A percentile compares a stretch with the other conserved stretches of the same genome.
Evolutionary conservation across 192 early-diverging fungal species (phyloP).

Genomic region (Coemansia sp.): DNA sequence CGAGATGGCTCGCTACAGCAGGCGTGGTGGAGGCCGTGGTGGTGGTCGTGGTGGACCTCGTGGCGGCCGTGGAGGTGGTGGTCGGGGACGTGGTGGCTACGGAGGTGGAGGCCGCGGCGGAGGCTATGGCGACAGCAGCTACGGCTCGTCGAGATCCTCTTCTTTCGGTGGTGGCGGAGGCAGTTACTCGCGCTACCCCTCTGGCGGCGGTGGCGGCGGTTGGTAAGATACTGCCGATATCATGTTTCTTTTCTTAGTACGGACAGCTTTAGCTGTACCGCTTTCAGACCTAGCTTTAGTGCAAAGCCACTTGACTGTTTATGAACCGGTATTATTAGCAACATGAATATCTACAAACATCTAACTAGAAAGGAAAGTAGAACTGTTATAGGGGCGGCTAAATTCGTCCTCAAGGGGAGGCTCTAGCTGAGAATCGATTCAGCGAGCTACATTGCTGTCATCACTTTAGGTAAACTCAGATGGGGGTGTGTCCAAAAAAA

Average conservation of each 20-base stretch:
- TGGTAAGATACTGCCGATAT: constrained; percentile 7
- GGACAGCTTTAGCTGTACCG: not conserved
- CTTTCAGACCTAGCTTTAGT: constrained; percentile 1
- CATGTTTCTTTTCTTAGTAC: not conserved
- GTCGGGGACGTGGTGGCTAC: constrained; percentile 28
- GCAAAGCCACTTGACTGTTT: not conserved
- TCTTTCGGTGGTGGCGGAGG: constrained; percentile 3
- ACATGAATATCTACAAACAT: too few species aligned
- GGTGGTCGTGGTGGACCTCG: constrained; percentile 27
- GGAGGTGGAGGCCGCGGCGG: constrained; percentile 24
- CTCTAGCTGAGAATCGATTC: too few species aligned
- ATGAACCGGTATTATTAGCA: not conserved
- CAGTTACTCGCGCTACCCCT: constrained; percentile 31
- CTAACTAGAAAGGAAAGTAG: too few species aligned
- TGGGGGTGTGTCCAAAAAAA: too few species aligned
- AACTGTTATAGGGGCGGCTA: too few species aligned
- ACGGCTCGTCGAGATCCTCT: constrained; percentile 7
- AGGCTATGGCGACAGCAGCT: constrained; percentile 16
- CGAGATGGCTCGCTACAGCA: constrained; percentile 65
- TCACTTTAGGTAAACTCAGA: too few species aligned
- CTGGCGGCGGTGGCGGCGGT: constrained; percentile 20
- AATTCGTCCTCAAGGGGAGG: too few species aligned
- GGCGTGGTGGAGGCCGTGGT: constrained; percentile 51
- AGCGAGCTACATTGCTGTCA: too few species aligned
- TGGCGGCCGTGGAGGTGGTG: constrained; percentile 29